These are phyloP conservation scores for Lodderomyces metapsilosis DNA, from an alignment of 1,139 yeast species.

Conservation along the genomic window DNA sequence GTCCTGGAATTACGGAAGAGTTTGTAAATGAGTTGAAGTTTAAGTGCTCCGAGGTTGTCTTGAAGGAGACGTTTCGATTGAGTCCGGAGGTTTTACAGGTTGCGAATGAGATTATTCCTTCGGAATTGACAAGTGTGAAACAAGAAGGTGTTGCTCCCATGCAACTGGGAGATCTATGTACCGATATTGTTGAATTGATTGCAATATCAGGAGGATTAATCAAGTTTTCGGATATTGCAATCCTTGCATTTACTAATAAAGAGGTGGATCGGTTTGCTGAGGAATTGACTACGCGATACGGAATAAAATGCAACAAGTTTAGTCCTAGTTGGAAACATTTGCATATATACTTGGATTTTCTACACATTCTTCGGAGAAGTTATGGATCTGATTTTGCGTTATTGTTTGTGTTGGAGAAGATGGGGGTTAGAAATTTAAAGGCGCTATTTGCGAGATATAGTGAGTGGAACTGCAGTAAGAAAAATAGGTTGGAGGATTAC, in stretches of 20 bases:
- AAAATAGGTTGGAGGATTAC: slow-evolving; percentile 18
- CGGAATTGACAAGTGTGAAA: slow-evolving; percentile 19
- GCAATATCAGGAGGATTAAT: slow-evolving; percentile 39
- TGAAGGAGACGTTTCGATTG: slow-evolving; percentile 56
- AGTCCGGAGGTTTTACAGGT: slow-evolving; percentile 53
- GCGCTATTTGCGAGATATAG: slow-evolving; percentile 4
- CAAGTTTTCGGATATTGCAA: slow-evolving; percentile 51
- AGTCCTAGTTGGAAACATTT: slow-evolving; percentile 56
- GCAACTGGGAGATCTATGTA: slow-evolving; percentile 3
- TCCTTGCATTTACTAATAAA: slow-evolving; percentile 55
- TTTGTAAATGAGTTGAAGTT: slow-evolving; percentile 25
- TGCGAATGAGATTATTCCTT: slow-evolving; percentile 27
- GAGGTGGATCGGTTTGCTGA: slow-evolving; percentile 47
- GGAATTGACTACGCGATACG: slow-evolving; percentile 35
- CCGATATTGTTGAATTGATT: slow-evolving; percentile 24
- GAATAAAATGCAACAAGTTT: slow-evolving; percentile 43
- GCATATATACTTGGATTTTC: slow-evolving; percentile 49
- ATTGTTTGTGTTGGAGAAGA: slow-evolving; percentile 24
- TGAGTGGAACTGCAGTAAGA: slow-evolving; percentile 6
- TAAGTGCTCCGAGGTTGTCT: slow-evolving; percentile 24
- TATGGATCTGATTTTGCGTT: slow-evolving; percentile 35
- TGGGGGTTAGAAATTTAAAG: slow-evolving; percentile 14
- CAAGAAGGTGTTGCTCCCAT: slow-evolving; percentile 9
- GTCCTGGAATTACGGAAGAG: slow-evolving; percentile 28
- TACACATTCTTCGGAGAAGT: slow-evolving; percentile 38